These are phyloP conservation scores for Suillus ampliporus DNA, from an alignment of 768 basidiomycete species.

Conservation along the genomic window DNA sequence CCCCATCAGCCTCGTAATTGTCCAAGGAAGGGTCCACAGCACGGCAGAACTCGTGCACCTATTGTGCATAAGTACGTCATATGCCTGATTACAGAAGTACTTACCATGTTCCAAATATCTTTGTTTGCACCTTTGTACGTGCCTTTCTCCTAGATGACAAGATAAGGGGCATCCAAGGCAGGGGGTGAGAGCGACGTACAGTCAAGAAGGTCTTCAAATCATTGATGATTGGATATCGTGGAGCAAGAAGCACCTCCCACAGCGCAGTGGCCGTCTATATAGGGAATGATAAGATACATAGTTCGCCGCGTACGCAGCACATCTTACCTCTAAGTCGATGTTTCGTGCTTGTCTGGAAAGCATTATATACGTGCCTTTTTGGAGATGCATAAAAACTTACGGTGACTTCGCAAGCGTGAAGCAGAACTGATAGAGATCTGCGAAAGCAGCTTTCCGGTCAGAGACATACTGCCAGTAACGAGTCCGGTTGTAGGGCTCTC, in stretches of 20 bases:
- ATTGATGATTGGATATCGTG: conserved; percentile 67
- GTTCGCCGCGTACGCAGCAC: not conserved
- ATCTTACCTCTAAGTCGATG: conserved; percentile 78
- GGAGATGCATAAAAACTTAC: conserved; percentile 48
- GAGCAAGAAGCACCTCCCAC: conserved; percentile 76
- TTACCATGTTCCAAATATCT: conserved; percentile 86
- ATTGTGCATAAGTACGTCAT: conserved; percentile 12
- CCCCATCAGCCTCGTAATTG: conserved; percentile 79
- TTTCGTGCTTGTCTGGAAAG: conserved; percentile 65
- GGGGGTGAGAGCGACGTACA: conserved; percentile 43
- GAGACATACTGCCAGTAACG: conserved; percentile 55
- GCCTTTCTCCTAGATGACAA: conserved; percentile 44
- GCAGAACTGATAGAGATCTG: conserved; percentile 71
- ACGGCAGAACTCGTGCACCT: conserved; percentile 82
- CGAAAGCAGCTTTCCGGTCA: conserved; percentile 58
- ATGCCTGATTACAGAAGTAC: conserved; percentile 21
- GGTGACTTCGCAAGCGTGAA: conserved; percentile 73
- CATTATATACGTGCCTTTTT: not conserved
- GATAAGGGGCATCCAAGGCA: not conserved
- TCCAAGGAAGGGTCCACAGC: conserved; percentile 62
- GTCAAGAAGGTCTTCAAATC: conserved; percentile 70
- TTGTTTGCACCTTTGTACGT: conserved; percentile 82
- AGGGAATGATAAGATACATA: conserved; percentile 3
- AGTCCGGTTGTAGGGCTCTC: conserved; percentile 60
- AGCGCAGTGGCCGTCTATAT: conserved; percentile 70